These are phyloP conservation scores for Moesziomyces aphidis DNA, from an alignment of 1,284 basidiomycete genomes.

Conservation along the genomic window DNA sequence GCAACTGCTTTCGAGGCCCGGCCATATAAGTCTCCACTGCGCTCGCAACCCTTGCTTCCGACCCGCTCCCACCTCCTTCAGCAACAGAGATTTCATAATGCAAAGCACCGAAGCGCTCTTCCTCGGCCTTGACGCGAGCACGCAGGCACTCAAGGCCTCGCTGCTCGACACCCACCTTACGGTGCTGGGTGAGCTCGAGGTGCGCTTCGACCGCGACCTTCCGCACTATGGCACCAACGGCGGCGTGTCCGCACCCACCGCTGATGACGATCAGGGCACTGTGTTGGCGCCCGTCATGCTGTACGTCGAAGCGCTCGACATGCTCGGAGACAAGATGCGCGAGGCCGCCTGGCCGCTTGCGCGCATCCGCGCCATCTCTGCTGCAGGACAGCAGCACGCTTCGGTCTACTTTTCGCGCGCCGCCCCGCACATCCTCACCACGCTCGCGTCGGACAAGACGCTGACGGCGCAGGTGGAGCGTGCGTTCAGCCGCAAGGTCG, in stretches of 20 bases:
- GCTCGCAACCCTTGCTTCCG: neutral
- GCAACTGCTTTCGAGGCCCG: neutral
- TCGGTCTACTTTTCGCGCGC: conserved; percentile 84
- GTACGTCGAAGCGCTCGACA: conserved; percentile 86
- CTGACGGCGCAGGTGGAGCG: conserved; percentile 72
- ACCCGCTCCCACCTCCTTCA: neutral
- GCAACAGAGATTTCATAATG: conserved; percentile 4
- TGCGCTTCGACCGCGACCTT: conserved; percentile 85
- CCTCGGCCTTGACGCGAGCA: conserved; percentile 87
- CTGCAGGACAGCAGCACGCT: conserved; percentile 90
- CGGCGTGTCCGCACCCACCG: conserved; percentile 60
- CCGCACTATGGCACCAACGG: conserved; percentile 77
- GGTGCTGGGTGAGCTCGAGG: conserved; percentile 78
- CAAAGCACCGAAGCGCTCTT: conserved; percentile 71
- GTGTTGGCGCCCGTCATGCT: conserved; percentile 81
- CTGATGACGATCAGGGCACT: conserved; percentile 69
- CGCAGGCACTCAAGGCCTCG: conserved; percentile 81
- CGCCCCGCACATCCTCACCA: conserved; percentile 73
- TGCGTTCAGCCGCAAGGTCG: conserved; percentile 77
- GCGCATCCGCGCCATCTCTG: conserved; percentile 76
- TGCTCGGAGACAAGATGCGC: conserved; percentile 79
- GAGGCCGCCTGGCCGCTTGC: conserved; percentile 74
- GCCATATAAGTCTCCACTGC: too few relatives aligned
- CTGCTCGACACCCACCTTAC: conserved; percentile 75
- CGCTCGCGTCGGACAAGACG: conserved; percentile 72